These are phyloP conservation scores for Penicillium sp. DNA, from an alignment of 2,329 filamentous ascomycete genomes.

Conservation along the genomic window DNA sequence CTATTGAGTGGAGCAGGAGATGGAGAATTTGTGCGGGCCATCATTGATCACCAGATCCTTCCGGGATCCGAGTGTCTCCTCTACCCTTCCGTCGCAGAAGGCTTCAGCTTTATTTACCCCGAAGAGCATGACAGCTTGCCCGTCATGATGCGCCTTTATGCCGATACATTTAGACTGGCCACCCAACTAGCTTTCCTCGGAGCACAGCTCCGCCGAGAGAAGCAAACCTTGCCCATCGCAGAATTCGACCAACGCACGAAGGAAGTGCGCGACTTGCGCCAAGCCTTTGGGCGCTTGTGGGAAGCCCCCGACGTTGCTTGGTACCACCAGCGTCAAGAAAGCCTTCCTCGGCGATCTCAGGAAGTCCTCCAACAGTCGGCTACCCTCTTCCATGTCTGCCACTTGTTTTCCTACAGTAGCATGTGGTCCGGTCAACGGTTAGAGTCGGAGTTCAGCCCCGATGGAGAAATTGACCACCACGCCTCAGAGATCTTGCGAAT, in stretches of 20 bases:
- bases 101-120: slow-evolving; percentile 37
- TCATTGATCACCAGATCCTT: slow-evolving; percentile 50
- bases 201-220: slow-evolving; percentile 40
- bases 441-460: slow-evolving; percentile 38
- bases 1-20: slow-evolving; percentile 54
- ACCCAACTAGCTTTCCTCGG: slow-evolving; percentile 48
- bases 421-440: slow-evolving; percentile 53
- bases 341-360: slow-evolving; percentile 36
- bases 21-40: slow-evolving; percentile 51
- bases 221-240: slow-evolving; percentile 22
- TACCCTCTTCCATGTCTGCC: slow-evolving; percentile 51
- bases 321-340: slow-evolving; percentile 37
- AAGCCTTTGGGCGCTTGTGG: slow-evolving; percentile 41
- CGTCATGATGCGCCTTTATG: slow-evolving; percentile 46
- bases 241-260: slow-evolving; percentile 28
- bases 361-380: slow-evolving; percentile 42
- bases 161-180: slow-evolving; percentile 47
- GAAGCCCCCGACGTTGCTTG: slow-evolving; percentile 37
- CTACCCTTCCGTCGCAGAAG: slow-evolving; percentile 35
- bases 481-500: slow-evolving; percentile 48
- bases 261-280: slow-evolving; percentile 38
- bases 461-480: slow-evolving; percentile 47
- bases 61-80: slow-evolving; percentile 43
- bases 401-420: slow-evolving; percentile 56
- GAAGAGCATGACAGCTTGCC: slow-evolving; percentile 41